Evolutionary conservation across 306 rosid species (phyloP).

Genomic region (Urtica urens): DNA sequence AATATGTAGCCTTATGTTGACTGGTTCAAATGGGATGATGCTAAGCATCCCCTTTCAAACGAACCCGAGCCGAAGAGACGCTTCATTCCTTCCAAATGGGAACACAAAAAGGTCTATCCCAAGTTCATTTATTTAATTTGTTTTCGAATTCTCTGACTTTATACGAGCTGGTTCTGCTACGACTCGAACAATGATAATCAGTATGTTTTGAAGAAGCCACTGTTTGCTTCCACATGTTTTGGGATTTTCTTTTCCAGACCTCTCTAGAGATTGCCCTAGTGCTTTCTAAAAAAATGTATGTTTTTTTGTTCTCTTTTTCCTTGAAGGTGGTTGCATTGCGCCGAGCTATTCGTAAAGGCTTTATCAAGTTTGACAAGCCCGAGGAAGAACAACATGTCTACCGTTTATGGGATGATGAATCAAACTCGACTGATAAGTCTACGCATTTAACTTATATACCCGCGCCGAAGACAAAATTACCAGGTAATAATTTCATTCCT

Average conservation of each 20-base stretch:
- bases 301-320: conserved; percentile 2
- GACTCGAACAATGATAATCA: too few species aligned
- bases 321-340: conserved; percentile 61
- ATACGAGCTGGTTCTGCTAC: too few species aligned
- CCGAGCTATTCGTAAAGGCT: conserved; percentile 76
- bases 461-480: conserved; percentile 76
- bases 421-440: conserved; percentile 47
- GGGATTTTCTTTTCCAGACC: not conserved
- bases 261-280: conserved; percentile 3
- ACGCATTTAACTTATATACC: conserved; percentile 76
- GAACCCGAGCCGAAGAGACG: conserved; percentile 97
- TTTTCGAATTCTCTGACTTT: too few species aligned
- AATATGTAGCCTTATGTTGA: conserved; percentile 59
- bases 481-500: conserved; percentile 37
- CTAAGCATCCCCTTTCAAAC: conserved; percentile 75
- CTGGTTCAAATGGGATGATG: conserved; percentile 88
- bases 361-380: conserved; percentile 59
- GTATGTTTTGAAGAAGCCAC: too few species aligned
- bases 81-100: conserved; percentile 92
- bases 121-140: conserved; percentile 6
- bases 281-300: too few species aligned
- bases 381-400: conserved; percentile 57
- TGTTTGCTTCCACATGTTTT: too few species aligned
- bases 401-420: conserved; percentile 85
- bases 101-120: conserved; percentile 52